Evolutionary conservation across 2,329 filamentous ascomycete species (phyloP).

Genomic region (Helotiales sp.): DNA sequence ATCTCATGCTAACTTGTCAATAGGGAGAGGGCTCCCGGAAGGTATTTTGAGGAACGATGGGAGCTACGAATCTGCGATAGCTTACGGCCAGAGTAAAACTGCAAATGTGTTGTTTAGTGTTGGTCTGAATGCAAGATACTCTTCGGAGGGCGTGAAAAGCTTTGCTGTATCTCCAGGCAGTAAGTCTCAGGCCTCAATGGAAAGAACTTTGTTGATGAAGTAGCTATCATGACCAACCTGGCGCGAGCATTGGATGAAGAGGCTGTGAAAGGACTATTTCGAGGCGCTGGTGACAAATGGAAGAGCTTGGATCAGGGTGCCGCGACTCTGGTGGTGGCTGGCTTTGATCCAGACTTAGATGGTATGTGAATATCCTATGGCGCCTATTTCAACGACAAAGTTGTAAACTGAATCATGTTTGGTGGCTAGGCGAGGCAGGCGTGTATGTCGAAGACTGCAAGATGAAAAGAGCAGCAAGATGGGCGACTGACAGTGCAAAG

Average conservation of each 20-base stretch:
- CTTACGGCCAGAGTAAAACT: conserved; percentile 47
- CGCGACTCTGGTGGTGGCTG: conserved; percentile 15
- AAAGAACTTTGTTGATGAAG: neutral
- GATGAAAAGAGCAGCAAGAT: conserved; percentile 12
- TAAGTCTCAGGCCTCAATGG: conserved; percentile 4
- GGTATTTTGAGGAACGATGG: conserved; percentile 16
- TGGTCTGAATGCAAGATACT: conserved; percentile 16
- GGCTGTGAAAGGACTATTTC: conserved; percentile 2
- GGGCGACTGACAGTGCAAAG: conserved; percentile 17
- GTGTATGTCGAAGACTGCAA: conserved; percentile 23
- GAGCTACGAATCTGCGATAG: conserved; percentile 23
- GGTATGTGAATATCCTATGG: conserved; percentile 8
- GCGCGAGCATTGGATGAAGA: conserved; percentile 9
- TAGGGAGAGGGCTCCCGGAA: conserved; percentile 11
- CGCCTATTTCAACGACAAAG: neutral
- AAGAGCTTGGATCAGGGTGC: conserved; percentile 19
- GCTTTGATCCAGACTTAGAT: conserved; percentile 10
- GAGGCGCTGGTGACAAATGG: conserved; percentile 2
- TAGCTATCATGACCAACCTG: conserved; percentile 19
- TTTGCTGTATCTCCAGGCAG: conserved; percentile 25
- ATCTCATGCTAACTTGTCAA: too few relatives aligned
- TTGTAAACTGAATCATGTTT: neutral
- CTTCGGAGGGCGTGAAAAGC: conserved; percentile 5
- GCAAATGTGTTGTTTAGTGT: conserved; percentile 39
- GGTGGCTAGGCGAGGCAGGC: conserved; percentile 9